Evolutionary conservation across 805 yeast species (phyloP), one percentile per base, ranked within the genome.

Genomic region (Wickerhamiella bombiphila): DNA sequence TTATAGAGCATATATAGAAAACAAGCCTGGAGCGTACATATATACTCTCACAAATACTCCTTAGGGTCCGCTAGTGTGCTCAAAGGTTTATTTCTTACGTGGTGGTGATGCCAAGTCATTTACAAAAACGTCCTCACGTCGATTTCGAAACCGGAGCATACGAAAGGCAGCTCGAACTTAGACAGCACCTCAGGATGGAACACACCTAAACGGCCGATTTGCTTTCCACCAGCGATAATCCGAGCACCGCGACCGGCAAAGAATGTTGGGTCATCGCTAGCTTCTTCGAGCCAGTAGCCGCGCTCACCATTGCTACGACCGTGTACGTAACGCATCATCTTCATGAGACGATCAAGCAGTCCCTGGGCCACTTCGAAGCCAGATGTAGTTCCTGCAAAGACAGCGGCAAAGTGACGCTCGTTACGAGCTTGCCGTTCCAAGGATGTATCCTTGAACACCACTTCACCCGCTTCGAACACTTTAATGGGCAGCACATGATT

Each of bases 231-330:
- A 41, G 70, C 72, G 62, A 69, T 72, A 45, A 91, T 69, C 54
- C 72, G 76, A 37, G 98, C 98, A 44, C 95, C 96, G 66, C 98
- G 79, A 30, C 97, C 98, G 29, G 95, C 94, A 80, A 91, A 91
- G 63, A 69, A 88, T 42, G 86, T 79, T 35, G 74, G 68, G 22
- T 43, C 39, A 25, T 49, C 48, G 26, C 39, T 43, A 22, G 46
- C 43, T 47, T 59, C 60, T 24, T 52, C 49, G 38, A 63, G 61
- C 62, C 63, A 62, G 52, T 59, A 59, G 38, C 95, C 95, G 64
- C 91, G 80, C 43, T 64, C 69, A 37, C 65, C 66, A 17, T 30
- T 20, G 5, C 16, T 13, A 28, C 42, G 48, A 44, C 70, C 68
- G 91, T 93, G 81, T 32, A 74, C 72, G 26, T 93, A 75, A 68